Conservation (phyloP, 495 filamentous ascomycete genomes). For the Monascus purpureus region DNA sequence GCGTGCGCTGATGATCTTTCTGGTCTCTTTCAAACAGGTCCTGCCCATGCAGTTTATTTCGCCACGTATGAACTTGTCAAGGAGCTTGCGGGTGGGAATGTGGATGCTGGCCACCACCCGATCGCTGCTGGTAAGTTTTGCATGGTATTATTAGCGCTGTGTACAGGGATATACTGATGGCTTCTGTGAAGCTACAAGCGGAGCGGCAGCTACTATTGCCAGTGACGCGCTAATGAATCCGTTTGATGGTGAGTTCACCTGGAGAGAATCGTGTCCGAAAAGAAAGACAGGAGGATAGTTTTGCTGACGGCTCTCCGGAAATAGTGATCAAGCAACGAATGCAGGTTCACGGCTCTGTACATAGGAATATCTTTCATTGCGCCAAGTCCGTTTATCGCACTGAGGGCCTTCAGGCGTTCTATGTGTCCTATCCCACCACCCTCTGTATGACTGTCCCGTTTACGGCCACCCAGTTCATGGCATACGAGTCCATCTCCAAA, state of each 20-base stretch:
- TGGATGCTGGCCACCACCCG: constrained; percentile 78
- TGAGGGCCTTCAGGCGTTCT: constrained; percentile 87
- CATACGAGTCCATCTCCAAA: constrained; percentile 93
- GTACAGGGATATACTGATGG: neutral
- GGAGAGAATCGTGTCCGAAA: neutral
- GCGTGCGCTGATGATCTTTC: no score
- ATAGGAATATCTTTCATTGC: constrained; percentile 73
- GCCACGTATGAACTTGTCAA: constrained; percentile 96
- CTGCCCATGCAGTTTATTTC: constrained; percentile 96
- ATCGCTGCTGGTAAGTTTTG: constrained; percentile 63
- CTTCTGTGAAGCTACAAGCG: constrained; percentile 55
- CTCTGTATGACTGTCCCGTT: constrained; percentile 98
- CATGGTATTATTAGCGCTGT: neutral
- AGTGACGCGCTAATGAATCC: constrained; percentile 99
- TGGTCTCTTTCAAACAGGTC: constrained; percentile 61
- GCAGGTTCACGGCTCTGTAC: constrained; percentile 93
- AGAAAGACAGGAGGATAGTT: no score
- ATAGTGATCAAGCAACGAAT: constrained; percentile 98
- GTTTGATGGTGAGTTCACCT: constrained; percentile 84
- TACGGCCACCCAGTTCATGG: constrained; percentile 89
- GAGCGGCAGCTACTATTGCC: constrained; percentile 87
- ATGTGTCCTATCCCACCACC: constrained; percentile 96
- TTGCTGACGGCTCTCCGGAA: constrained; percentile 6
- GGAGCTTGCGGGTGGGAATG: constrained; percentile 86
- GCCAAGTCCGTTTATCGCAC: constrained; percentile 70